Base-by-base conservation (phyloP, 2,329 filamentous ascomycete species). In the Aspergillus luchuensis region DNA sequence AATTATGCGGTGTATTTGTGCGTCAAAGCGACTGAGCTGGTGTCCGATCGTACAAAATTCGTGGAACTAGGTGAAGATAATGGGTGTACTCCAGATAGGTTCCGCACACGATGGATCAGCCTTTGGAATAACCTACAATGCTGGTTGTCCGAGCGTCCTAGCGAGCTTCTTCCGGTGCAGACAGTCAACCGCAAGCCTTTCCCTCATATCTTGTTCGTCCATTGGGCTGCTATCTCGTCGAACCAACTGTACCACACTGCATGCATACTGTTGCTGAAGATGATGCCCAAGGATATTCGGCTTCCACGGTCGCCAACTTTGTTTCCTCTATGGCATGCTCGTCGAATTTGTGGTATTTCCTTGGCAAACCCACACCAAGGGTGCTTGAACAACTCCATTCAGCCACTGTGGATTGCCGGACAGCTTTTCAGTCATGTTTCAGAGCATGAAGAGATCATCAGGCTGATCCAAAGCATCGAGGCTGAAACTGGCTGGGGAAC, bases 1-100 rank as follows among this genome's bases (percentile, higher is more conserved):
- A 87, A 87, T 65, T 84, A 84, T 63, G 79, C 84, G 7, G 84
- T 87, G 2, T 87, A 84, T 63, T 77, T 88, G 1, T 82, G 79
- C 54, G 81, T 84, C 4, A 79, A 78, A 58, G 79, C 80, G 2
- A 84, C 80, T 60, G 79, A 85, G 63, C 77, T 87, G 3, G 73
- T 84, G 11, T 78, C 80, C 8, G 76, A 80, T 56, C 79, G 79
- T 17, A 84, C 82, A 3, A 79, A 80, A 36, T 81, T 77, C 62
- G 65, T 79, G 3, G 82, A 85, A 64, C 72, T 84, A 1, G 80
- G 78, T 5, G 76, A 81, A 57, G 69, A 75, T 7, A 82, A 82
- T 62, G 78, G 78, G 4, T 82, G 80, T 57, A 73, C 76, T 21
- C 70, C 74, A 13, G 70, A 75, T 1, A 65, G 64, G 2, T 84